Conservation (phyloP, 1,284 basidiomycete genomes). For the Fomitopsis pinicola region DNA sequence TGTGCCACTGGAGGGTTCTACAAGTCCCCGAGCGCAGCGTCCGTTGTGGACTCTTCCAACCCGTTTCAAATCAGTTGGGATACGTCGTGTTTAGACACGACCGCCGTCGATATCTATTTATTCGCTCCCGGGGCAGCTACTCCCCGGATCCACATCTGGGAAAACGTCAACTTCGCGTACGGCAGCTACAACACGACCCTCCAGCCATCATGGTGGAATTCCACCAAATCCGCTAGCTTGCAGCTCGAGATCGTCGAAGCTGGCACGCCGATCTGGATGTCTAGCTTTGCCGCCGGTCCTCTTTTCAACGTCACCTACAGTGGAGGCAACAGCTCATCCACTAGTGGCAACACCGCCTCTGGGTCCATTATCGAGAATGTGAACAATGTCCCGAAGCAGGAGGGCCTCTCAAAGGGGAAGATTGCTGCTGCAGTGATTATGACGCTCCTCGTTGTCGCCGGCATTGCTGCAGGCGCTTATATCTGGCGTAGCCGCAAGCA, state of each 20-base stretch:
- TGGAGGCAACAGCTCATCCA: constrained; percentile 38
- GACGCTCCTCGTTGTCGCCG: constrained; percentile 58
- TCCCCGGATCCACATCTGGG: constrained; percentile 61
- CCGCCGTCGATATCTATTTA: constrained; percentile 71
- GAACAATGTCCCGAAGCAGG: constrained; percentile 32
- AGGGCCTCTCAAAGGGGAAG: constrained; percentile 53
- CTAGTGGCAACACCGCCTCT: constrained; percentile 30
- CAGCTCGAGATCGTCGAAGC: constrained; percentile 65
- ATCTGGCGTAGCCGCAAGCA: constrained; percentile 46
- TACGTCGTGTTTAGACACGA: constrained; percentile 46
- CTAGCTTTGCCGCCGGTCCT: constrained; percentile 63
- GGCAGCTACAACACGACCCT: constrained; percentile 56
- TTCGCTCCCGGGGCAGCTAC: constrained; percentile 46
- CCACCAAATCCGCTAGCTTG: constrained; percentile 47
- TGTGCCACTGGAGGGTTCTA: constrained; percentile 66
- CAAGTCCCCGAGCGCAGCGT: constrained; percentile 51
- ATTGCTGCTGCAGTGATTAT: constrained; percentile 77
- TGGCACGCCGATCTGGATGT: constrained; percentile 51
- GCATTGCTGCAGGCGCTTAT: constrained; percentile 45
- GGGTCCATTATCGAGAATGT: constrained; percentile 21
- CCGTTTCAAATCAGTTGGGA: constrained; percentile 74
- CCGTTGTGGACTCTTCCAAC: constrained; percentile 48
- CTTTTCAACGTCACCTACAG: constrained; percentile 66
- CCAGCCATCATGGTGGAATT: constrained; percentile 78
- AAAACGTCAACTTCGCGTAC: constrained; percentile 47